Conservation (phyloP, 176 grass and related monocot species). For the Chrysopogon serrulatus region DNA sequence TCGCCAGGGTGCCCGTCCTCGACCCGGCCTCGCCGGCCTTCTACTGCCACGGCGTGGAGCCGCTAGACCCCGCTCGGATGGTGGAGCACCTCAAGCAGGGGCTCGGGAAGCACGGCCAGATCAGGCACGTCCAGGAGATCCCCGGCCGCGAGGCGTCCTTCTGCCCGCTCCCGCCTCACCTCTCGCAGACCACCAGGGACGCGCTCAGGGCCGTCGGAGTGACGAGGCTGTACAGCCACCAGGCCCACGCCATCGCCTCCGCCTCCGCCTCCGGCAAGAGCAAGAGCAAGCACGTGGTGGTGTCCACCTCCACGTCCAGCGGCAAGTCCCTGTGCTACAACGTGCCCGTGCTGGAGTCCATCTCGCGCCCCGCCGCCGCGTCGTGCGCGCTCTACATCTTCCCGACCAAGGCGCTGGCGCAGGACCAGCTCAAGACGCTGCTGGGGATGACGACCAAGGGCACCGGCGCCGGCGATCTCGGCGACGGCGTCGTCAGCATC, state of each 20-base stretch:
- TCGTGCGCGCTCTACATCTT: slow-evolving; percentile 80
- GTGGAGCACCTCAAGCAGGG: slow-evolving; percentile 51
- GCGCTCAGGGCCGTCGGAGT: slow-evolving; percentile 40
- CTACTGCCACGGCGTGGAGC: slow-evolving; percentile 38
- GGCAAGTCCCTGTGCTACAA: slow-evolving; percentile 92
- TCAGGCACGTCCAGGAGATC: slow-evolving; percentile 44
- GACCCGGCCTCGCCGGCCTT: slow-evolving; percentile 31
- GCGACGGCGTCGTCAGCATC: slow-evolving; percentile 14
- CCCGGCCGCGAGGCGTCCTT: slow-evolving; percentile 41
- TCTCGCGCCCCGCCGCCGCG: background rate
- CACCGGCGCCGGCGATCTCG: background rate
- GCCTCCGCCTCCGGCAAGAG: slow-evolving; percentile 23
- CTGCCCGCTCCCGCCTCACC: slow-evolving; percentile 12
- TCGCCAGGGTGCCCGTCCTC: background rate
- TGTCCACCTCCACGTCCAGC: slow-evolving; percentile 69
- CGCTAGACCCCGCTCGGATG: slow-evolving; percentile 45
- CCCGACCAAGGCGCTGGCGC: slow-evolving; percentile 76
- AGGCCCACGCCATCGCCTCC: slow-evolving; percentile 45
- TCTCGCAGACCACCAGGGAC: slow-evolving; percentile 27
- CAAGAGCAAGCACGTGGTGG: slow-evolving; percentile 37
- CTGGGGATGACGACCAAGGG: slow-evolving; percentile 35
- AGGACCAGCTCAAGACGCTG: slow-evolving; percentile 60
- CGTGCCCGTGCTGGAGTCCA: slow-evolving; percentile 62
- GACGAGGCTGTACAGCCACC: slow-evolving; percentile 42
- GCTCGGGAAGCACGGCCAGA: slow-evolving; percentile 48